A percentile compares a stretch with the other conserved stretches of the same genome.
These are phyloP conservation scores for Penicillium glabrum DNA, from an alignment of 2,329 filamentous ascomycete species.

Conservation along the genomic window DNA sequence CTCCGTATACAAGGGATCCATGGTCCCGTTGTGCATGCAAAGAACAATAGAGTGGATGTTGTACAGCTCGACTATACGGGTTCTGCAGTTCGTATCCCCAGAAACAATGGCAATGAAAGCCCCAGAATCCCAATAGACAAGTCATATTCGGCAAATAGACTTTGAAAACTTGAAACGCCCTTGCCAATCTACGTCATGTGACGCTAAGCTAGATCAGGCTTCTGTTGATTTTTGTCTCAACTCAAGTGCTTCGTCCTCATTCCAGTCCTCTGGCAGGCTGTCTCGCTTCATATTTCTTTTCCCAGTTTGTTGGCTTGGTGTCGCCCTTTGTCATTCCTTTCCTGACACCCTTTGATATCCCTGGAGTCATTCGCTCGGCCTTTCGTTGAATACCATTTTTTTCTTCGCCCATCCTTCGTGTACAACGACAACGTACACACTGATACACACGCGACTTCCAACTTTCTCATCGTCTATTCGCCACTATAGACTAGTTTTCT, in stretches of 20 bases:
- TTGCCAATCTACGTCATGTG: slow-evolving; percentile 20
- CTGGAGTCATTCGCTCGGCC: neutral
- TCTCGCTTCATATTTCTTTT: slow-evolving; percentile 2
- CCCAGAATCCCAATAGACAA: neutral
- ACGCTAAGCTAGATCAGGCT: slow-evolving; percentile 11
- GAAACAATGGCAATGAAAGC: neutral
- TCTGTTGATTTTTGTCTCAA: slow-evolving; percentile 20
- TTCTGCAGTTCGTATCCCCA: slow-evolving; percentile 2
- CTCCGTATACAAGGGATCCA: neutral
- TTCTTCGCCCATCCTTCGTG: neutral
- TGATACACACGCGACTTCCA: neutral
- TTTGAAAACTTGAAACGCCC: slow-evolving; percentile 1
- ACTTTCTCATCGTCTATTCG: neutral
- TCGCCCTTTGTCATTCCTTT: neutral
- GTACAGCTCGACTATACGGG: neutral
- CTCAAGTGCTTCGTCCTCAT: slow-evolving; percentile 7
- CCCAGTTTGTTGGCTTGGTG: neutral
- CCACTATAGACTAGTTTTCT: neutral
- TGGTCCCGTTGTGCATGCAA: neutral
- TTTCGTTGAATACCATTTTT: slow-evolving; percentile 1
- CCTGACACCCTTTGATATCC: neutral
- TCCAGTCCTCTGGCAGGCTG: slow-evolving; percentile 17
- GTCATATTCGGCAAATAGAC: neutral
- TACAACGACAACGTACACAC: neutral
- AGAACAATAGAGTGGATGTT: neutral